Evolutionary conservation across 176 grass and related monocot species (phyloP), one percentile per base, ranked within the genome.

Genomic region (Lolium rigidum): DNA sequence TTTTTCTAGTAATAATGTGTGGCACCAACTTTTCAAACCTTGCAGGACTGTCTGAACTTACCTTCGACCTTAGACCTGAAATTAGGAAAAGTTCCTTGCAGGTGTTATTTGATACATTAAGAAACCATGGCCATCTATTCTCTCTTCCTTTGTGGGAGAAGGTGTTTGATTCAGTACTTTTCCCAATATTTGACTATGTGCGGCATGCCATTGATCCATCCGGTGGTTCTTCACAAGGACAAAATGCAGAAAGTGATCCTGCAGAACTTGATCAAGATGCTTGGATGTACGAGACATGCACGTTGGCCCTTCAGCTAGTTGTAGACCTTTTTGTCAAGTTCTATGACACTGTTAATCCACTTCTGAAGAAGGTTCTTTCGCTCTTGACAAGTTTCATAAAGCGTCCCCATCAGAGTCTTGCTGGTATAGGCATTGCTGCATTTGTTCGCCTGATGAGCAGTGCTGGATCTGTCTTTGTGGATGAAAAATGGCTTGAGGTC

Each of bases 111-210:
- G 97, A 99, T 73, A 96, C 97, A 59, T 90, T 99, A 84, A 86
- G 94, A 91, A 99, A 99, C 70, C 94, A 99, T 87, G 97, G 97
- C 9, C 94, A 99, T 87, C 92, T 94, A 88, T 99, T 99, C 90
- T 99, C 97, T 64, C 86, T 99, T 84, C 94, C 90, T 66, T 91
- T 99, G 76, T 99, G 97, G 97, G 97, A 99, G 79, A 99, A 99
- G 87, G 97, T 99, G 64, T 99, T 99, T 21, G 97, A 99, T 89
- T 99, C 97, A 46, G 97, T 99, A 74, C 84, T 99, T 80, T 99
- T 99, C 87, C 97, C 97, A 52, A 99, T 99, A 92, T 99, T 99
- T 91, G 97, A 99, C 75, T 99, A 95, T 82, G 97, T 99, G 31
- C 91, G 97, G 24, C 97, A 99, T 83, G 97, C 97, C 44, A 94